A percentile compares a stretch with the other conserved stretches of the same genome.
Conservation (phyloP, 2,329 filamentous ascomycete species). For the Trichoderma semiorbis region DNA sequence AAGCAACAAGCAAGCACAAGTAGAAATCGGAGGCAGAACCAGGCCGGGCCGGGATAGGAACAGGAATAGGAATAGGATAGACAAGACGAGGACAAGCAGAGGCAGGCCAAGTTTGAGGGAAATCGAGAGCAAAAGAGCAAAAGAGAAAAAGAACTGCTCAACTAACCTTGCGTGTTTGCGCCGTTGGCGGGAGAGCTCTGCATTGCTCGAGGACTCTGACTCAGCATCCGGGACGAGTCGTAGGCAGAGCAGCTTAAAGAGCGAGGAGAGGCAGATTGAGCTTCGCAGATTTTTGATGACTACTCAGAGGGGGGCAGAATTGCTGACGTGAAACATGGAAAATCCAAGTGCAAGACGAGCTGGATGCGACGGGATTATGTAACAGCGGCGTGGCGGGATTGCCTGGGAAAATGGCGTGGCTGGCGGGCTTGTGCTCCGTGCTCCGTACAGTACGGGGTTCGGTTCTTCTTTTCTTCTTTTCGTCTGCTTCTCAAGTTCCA, state of each 20-base stretch:
- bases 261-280: background rate
- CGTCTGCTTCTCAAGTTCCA: background rate
- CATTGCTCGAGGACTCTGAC: conserved; percentile 22
- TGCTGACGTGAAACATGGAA: conserved; percentile 20
- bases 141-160: background rate
- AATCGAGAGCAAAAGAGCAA: background rate
- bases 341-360: background rate
- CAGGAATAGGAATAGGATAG: background rate
- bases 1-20: background rate
- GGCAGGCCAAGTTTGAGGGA: background rate
- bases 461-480: background rate
- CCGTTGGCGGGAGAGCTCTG: conserved; percentile 20
- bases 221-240: conserved; percentile 17
- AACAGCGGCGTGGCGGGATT: conserved; percentile 17
- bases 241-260: background rate
- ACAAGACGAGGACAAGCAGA: background rate
- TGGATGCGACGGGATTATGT: conserved; percentile 21
- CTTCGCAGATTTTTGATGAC: conserved; percentile 17
- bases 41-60: background rate
- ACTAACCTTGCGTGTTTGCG: conserved; percentile 21
- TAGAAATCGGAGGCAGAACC: background rate
- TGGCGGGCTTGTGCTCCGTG: conserved; percentile 8
- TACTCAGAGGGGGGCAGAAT: conserved; percentile 10
- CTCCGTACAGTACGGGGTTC: background rate
- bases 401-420: conserved; percentile 18